Evolutionary conservation across 495 filamentous ascomycete genomes (phyloP).

Genomic region (Tuber borchii): DNA sequence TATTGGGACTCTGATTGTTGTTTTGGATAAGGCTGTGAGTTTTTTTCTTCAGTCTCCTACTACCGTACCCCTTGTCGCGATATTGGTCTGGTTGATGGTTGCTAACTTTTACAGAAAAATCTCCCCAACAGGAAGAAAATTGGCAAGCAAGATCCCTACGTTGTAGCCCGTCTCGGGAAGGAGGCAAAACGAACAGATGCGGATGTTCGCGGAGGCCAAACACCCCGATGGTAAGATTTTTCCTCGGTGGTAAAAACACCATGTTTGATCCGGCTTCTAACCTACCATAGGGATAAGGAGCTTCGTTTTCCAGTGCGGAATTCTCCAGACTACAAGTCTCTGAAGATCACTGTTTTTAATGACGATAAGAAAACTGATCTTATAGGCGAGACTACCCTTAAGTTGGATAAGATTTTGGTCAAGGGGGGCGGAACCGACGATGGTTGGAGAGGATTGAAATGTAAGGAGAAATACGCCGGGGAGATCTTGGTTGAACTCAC

Average conservation of each 20-base stretch:
- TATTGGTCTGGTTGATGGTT: conserved; percentile 26
- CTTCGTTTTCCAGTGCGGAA: conserved; percentile 93
- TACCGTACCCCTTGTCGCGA: conserved; percentile 3
- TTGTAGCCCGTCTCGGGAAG: conserved; percentile 86
- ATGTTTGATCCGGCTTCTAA: conserved; percentile 34
- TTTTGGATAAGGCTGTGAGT: conserved; percentile 69
- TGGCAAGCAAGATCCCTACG: conserved; percentile 98
- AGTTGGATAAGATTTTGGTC: conserved; percentile 71
- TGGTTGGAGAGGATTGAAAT: conserved; percentile 79
- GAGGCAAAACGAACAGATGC: conserved; percentile 97
- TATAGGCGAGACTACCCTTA: conserved; percentile 87
- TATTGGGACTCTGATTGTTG: conserved; percentile 84
- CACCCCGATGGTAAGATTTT: conserved; percentile 75
- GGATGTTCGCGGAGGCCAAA: conserved; percentile 90
- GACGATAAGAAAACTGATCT: conserved; percentile 94
- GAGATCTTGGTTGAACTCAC: conserved; percentile 93
- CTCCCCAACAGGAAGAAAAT: conserved; percentile 92
- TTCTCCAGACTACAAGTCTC: conserved; percentile 84
- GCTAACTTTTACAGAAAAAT: conserved; percentile 57
- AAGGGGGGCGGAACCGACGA: conserved; percentile 86
- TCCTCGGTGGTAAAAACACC: neutral
- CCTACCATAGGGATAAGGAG: conserved; percentile 76
- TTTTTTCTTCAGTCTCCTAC: conserved; percentile 7
- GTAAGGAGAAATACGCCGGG: conserved; percentile 87
- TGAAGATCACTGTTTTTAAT: conserved; percentile 95